Evolutionary conservation across 2,329 filamentous ascomycete genomes (phyloP).

Genomic region (Simplicillium sp.): DNA sequence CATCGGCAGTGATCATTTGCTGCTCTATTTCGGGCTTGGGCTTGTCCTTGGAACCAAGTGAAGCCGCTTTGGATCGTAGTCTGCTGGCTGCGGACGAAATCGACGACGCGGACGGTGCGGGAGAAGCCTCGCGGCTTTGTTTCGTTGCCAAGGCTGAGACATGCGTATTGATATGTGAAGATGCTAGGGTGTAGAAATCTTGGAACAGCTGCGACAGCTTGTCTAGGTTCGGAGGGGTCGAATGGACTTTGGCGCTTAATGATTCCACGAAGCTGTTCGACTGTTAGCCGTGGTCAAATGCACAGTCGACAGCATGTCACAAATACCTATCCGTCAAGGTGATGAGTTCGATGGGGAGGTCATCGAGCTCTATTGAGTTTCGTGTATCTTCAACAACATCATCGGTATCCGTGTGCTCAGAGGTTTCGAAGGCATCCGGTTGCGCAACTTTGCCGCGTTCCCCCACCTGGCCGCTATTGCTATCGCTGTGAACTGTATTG

Average conservation of each 20-base stretch:
- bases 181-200: slow-evolving; percentile 79
- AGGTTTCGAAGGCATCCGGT: slow-evolving; percentile 41
- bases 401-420: slow-evolving; percentile 29
- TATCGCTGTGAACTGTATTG: slow-evolving; percentile 34
- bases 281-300: slow-evolving; percentile 9
- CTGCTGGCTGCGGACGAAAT: slow-evolving; percentile 47
- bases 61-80: slow-evolving; percentile 44
- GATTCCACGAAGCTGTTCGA: slow-evolving; percentile 74
- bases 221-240: slow-evolving; percentile 74
- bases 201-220: slow-evolving; percentile 81
- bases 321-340: slow-evolving; percentile 76
- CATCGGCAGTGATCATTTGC: slow-evolving; percentile 84
- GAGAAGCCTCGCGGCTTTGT: slow-evolving; percentile 58
- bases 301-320: slow-evolving; percentile 1
- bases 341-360: slow-evolving; percentile 87
- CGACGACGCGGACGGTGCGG: slow-evolving; percentile 43
- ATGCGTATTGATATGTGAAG: slow-evolving; percentile 77
- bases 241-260: slow-evolving; percentile 76
- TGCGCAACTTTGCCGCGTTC: slow-evolving; percentile 13
- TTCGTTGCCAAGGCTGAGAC: slow-evolving; percentile 70
- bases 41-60: slow-evolving; percentile 44
- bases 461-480: slow-evolving; percentile 17
- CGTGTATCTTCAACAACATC: slow-evolving; percentile 36
- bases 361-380: slow-evolving; percentile 65
- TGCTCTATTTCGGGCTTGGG: slow-evolving; percentile 44